Conservation (phyloP, 164 flowering plant genomes). For the Brasenia schreberi region DNA sequence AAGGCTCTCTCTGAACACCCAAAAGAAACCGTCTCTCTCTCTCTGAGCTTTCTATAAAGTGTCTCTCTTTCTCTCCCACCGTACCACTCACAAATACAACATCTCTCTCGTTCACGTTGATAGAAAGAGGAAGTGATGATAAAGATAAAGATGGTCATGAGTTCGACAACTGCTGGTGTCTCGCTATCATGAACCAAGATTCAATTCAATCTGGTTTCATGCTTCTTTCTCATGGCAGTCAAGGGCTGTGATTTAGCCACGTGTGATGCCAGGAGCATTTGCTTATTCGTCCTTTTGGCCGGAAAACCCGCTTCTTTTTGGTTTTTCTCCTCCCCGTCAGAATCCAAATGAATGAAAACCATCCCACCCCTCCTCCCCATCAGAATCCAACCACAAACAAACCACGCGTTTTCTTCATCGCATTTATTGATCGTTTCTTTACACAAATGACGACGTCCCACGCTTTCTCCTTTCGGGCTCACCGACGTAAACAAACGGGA, state of each 20-base stretch:
- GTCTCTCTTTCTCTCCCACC: constrained; percentile 4
- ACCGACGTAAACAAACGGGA: not conserved
- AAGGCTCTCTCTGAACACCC: constrained; percentile 12
- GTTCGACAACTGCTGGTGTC: too few relatives aligned
- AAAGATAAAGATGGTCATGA: constrained; percentile 4
- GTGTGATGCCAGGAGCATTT: constrained; percentile 42
- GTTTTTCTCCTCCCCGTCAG: constrained; percentile 1
- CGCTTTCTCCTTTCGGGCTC: not conserved
- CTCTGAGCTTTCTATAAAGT: not conserved
- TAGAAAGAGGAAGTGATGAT: not conserved
- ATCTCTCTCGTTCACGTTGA: not conserved
- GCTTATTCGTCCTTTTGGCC: constrained; percentile 56
- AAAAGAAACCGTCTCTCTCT: not conserved
- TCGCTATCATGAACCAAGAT: too few relatives aligned
- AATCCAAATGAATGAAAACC: too few relatives aligned
- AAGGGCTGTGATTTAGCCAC: constrained; percentile 21
- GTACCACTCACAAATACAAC: not conserved
- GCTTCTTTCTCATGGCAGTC: constrained; percentile 2
- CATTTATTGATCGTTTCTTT: not conserved
- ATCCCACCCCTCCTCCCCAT: not conserved
- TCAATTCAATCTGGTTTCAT: not conserved
- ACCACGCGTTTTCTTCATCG: not conserved
- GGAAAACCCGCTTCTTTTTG: constrained; percentile 51
- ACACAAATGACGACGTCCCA: not conserved
- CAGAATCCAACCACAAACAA: not conserved